Evolutionary conservation across 805 yeast species (phyloP), one percentile per base, ranked within the genome.

Genomic region (Saturnispora saitoi): DNA sequence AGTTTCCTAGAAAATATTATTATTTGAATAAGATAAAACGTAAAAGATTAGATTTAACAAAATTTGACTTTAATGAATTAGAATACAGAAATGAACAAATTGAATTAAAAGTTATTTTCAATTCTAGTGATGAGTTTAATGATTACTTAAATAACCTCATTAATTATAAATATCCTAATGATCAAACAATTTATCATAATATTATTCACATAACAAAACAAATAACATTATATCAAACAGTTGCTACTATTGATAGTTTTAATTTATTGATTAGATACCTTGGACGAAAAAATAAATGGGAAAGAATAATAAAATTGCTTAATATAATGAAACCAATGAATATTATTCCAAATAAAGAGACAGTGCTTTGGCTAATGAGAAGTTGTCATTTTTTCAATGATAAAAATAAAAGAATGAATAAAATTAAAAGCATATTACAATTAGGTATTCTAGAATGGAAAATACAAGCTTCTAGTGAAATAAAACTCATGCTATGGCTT

Each of bases 401-500:
- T 12, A 38, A 32, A 15, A 37, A n/a, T 15, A 30, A 30, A n/a
- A 29, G 48, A 22, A 26, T 37, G 17, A 19, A 15, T 7, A 14
- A 12, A n/a, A 15, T 45, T 3, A 37, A 30, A 19, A 20, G 19
- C 12, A 24, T 40, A 11, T 29, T 46, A 4, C 19, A 38, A 15
- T 26, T 46, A 26, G 48, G 44, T 3, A 32, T 46, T 8, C 15
- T 29, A 17, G 20, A 31, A 26, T 46, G 48, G 48, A 46, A 46
- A 12, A 10, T 46, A 26, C 32, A 32, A 19, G 22, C 40, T 15
- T 31, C 44, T 6, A 20, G 20, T 4, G 48, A 46, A 28, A 24
- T 46, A 12, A 46, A 40, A n/a, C 32, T 46, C 20, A 39, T 46
- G 48, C 19, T 46, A 10, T 46, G 48, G 48, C 30, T 46, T 4